A percentile compares a stretch with the other conserved stretches of the same genome.
Evolutionary conservation across 2,329 filamentous ascomycete species (phyloP).

Genomic region (Fusarium nygamai): DNA sequence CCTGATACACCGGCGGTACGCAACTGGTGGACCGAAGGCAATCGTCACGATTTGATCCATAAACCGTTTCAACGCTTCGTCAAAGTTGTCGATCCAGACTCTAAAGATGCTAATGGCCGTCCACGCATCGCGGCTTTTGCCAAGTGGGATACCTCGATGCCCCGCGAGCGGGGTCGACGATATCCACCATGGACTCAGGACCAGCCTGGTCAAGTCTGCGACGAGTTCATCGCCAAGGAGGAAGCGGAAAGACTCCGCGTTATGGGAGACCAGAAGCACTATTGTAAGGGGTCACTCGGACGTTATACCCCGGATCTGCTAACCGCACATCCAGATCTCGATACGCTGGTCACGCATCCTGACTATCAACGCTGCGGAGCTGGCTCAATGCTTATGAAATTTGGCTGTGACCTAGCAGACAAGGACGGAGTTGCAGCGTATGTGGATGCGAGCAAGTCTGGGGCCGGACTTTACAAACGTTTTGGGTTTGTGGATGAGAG

Average conservation of each 20-base stretch:
- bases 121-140: slow-evolving; percentile 30
- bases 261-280: slow-evolving; percentile 28
- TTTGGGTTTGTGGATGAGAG: slow-evolving; percentile 33
- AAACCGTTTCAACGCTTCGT: slow-evolving; percentile 34
- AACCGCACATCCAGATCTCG: slow-evolving; percentile 29
- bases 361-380: slow-evolving; percentile 41
- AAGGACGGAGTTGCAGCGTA: slow-evolving; percentile 32
- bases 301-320: background rate
- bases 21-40: slow-evolving; percentile 33
- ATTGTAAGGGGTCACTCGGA: slow-evolving; percentile 9
- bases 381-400: slow-evolving; percentile 39
- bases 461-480: slow-evolving; percentile 18
- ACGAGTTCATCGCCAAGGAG: slow-evolving; percentile 23
- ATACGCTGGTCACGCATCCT: slow-evolving; percentile 41
- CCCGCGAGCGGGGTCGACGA: slow-evolving; percentile 19
- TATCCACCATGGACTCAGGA: slow-evolving; percentile 31
- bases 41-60: slow-evolving; percentile 15
- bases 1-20: slow-evolving; percentile 31
- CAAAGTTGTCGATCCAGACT: slow-evolving; percentile 26
- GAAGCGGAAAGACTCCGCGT: slow-evolving; percentile 26
- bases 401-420: slow-evolving; percentile 40
- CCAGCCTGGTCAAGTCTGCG: slow-evolving; percentile 20
- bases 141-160: slow-evolving; percentile 31
- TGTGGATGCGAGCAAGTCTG: slow-evolving; percentile 38
- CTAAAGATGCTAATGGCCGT: slow-evolving; percentile 4